A percentile compares a stretch with the other conserved stretches of the same genome.
phyloP scores from a whole-genome alignment of 306 rosid species.

The Vigna hirtella region DNA sequence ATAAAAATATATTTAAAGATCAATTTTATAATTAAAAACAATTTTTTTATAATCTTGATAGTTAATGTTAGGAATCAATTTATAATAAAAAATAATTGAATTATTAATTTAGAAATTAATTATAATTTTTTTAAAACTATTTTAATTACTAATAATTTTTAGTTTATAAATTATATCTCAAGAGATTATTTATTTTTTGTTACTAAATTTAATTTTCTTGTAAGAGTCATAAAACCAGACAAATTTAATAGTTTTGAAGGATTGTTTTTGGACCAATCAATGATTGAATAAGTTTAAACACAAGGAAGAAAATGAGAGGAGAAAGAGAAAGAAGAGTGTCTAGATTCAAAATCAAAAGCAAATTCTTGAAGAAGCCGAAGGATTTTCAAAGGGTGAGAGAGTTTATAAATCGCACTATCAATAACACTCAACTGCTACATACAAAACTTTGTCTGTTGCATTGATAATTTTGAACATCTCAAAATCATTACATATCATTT shows the following conservation, averaged over 20 bases:
- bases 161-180: too few relatives aligned
- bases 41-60: too few relatives aligned
- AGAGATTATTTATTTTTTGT: too few relatives aligned
- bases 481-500: slow-evolving; percentile 10
- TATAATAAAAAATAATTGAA: too few relatives aligned
- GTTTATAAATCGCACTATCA: too few relatives aligned
- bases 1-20: too few relatives aligned
- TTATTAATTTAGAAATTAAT: too few relatives aligned
- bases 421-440: background rate
- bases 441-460: background rate
- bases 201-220: too few relatives aligned
- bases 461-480: background rate
- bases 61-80: too few relatives aligned
- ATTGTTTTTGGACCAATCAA: background rate
- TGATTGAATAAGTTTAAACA: background rate
- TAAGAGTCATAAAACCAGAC: background rate
- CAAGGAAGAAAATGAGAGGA: background rate
- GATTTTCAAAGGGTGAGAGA: background rate
- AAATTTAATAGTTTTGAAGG: background rate
- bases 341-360: background rate
- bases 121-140: too few relatives aligned
- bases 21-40: too few relatives aligned
- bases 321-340: background rate
- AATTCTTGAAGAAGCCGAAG: background rate
- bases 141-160: too few relatives aligned